phyloP scores from a whole-genome alignment of 352 stramenopile species.

The Phytophthora ramorum region DNA sequence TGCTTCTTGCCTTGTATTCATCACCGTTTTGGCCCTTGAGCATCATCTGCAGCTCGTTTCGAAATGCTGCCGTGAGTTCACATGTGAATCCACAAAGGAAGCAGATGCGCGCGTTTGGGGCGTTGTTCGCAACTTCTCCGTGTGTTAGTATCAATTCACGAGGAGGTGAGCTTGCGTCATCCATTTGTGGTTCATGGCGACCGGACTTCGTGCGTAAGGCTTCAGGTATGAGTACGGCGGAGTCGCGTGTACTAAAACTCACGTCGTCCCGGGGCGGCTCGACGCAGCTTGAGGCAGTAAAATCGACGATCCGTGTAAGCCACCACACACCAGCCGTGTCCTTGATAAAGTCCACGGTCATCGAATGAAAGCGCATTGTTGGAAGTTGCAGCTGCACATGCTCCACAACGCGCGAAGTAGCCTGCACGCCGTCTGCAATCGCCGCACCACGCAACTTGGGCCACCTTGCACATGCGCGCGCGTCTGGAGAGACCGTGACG shows the following conservation, averaged over 20 bases:
- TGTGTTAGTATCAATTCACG: slow-evolving; percentile 9
- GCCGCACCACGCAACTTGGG: slow-evolving; percentile 64
- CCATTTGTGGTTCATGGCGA: slow-evolving; percentile 13
- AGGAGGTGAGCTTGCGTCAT: slow-evolving; percentile 5
- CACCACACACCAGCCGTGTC: slow-evolving; percentile 67
- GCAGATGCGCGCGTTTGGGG: slow-evolving; percentile 39
- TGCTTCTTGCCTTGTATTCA: slow-evolving; percentile 10
- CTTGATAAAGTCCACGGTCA: slow-evolving; percentile 80
- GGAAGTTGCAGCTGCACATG: slow-evolving; percentile 71
- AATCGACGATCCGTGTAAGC: slow-evolving; percentile 70
- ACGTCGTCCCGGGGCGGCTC: slow-evolving; percentile 21
- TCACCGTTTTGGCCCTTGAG: slow-evolving; percentile 34
- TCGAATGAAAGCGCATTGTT: slow-evolving; percentile 55
- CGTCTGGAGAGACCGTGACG: slow-evolving; percentile 47
- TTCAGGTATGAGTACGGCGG: slow-evolving; percentile 53
- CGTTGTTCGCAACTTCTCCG: slow-evolving; percentile 21
- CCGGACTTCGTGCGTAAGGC: slow-evolving; percentile 52
- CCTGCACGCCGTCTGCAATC: slow-evolving; percentile 57
- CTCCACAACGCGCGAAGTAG: slow-evolving; percentile 63
- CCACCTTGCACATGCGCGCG: slow-evolving; percentile 37
- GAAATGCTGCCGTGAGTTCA: slow-evolving; percentile 48
- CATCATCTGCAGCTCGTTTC: slow-evolving; percentile 48
- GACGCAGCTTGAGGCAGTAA: slow-evolving; percentile 41
- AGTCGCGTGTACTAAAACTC: slow-evolving; percentile 36
- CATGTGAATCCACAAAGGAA: slow-evolving; percentile 69